Evolutionary conservation across 129 eudicot species (phyloP).

Genomic region (Centaurea solstitialis): DNA sequence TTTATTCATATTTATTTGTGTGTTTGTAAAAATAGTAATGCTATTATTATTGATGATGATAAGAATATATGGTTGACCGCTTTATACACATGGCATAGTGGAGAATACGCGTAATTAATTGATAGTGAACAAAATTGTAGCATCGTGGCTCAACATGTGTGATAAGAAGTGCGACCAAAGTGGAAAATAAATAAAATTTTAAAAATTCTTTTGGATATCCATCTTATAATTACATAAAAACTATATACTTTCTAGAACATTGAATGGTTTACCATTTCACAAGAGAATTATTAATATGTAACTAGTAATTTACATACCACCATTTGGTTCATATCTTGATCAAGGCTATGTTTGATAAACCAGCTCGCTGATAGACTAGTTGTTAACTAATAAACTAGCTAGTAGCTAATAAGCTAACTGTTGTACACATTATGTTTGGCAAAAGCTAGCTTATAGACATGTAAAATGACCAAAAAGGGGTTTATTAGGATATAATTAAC

Average conservation of each 20-base stretch:
- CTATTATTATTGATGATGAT: not conserved
- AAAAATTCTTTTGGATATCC: too few species aligned
- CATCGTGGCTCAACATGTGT: slow-evolving; percentile 39
- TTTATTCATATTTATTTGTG: not conserved
- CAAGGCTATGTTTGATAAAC: too few species aligned
- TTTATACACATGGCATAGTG: slow-evolving; percentile 53
- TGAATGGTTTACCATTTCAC: not conserved
- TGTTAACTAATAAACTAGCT: too few species aligned
- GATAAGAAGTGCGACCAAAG: slow-evolving; percentile 16
- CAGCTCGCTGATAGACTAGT: too few species aligned
- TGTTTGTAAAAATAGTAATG: not conserved
- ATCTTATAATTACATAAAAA: not conserved
- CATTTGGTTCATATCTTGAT: not conserved
- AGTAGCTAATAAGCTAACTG: too few species aligned
- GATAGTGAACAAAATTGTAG: slow-evolving; percentile 42
- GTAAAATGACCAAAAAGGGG: too few species aligned
- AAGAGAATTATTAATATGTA: not conserved
- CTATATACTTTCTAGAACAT: not conserved
- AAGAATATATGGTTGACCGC: slow-evolving; percentile 36
- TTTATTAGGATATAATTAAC: too few species aligned
- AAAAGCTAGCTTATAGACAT: too few species aligned
- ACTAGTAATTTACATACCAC: not conserved
- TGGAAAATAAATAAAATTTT: slow-evolving; percentile 14
- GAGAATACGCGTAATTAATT: slow-evolving; percentile 51
- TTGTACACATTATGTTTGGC: too few species aligned